Conservation (phyloP, 2,329 filamentous ascomycete genomes). For the Stachybotrys elegans region DNA sequence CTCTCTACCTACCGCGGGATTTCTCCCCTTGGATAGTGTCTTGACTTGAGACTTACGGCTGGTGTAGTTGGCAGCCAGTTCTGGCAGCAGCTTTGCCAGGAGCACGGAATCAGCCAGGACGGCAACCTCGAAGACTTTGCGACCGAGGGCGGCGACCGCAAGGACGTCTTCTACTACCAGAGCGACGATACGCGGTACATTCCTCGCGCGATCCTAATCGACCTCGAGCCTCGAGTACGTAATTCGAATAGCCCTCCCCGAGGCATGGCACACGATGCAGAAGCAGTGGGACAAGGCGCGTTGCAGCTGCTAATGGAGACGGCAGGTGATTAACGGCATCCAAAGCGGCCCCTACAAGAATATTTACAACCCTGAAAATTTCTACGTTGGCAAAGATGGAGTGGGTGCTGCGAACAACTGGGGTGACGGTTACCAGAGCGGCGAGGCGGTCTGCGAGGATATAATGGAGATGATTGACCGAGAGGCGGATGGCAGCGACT, state of each 20-base stretch:
- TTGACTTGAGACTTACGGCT: too few relatives aligned
- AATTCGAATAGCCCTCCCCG: too few relatives aligned
- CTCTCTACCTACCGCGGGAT: neutral
- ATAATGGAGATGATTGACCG: slow-evolving; percentile 99
- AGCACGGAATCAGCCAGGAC: slow-evolving; percentile 96
- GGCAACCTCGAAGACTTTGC: slow-evolving; percentile 97
- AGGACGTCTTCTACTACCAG: slow-evolving; percentile 99
- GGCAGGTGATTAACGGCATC: slow-evolving; percentile 78
- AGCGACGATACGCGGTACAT: slow-evolving; percentile 99
- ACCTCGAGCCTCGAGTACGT: slow-evolving; percentile 80
- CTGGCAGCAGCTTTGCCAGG: slow-evolving; percentile 97
- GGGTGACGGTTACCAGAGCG: slow-evolving; percentile 93
- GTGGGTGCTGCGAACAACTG: slow-evolving; percentile 96
- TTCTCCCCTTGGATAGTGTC: too few relatives aligned
- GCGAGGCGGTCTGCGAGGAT: slow-evolving; percentile 88
- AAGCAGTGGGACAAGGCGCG: too few relatives aligned
- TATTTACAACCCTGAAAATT: slow-evolving; percentile 99
- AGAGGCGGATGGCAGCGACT: slow-evolving; percentile 96
- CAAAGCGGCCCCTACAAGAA: slow-evolving; percentile 94
- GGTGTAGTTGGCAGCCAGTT: slow-evolving; percentile 89
- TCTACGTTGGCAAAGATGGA: slow-evolving; percentile 92
- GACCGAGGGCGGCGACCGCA: slow-evolving; percentile 93
- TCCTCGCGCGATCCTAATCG: slow-evolving; percentile 88
- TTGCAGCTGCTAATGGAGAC: too few relatives aligned
- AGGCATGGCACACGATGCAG: too few relatives aligned